phyloP scores from a whole-genome alignment of 208 protist species.

The Borovskyia barvae region DNA sequence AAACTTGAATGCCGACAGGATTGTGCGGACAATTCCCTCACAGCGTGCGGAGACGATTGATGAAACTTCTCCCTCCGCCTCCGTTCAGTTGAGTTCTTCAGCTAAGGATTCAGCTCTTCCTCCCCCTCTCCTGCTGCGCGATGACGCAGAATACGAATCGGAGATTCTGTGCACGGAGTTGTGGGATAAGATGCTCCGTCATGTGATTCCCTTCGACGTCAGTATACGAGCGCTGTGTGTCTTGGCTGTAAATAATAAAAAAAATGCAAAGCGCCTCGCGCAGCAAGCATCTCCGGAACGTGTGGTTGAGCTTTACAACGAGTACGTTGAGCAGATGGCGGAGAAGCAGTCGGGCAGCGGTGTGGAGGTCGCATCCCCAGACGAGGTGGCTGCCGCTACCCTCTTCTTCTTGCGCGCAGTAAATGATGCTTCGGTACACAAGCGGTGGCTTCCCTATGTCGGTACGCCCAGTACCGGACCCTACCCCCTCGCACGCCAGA shows the following conservation, averaged over 20 bases:
- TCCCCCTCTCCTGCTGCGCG: conserved; percentile 4
- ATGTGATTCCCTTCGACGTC: conserved; percentile 82
- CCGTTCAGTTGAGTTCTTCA: background rate
- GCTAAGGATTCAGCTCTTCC: background rate
- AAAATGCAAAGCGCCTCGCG: conserved; percentile 50
- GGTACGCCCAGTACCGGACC: conserved; percentile 20
- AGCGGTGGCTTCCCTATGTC: conserved; percentile 29
- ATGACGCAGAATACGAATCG: conserved; percentile 50
- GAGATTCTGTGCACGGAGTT: conserved; percentile 48
- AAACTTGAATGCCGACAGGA: conserved; percentile 40
- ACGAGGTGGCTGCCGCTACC: conserved; percentile 61
- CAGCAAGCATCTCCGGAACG: conserved; percentile 22
- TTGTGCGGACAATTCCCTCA: conserved; percentile 18
- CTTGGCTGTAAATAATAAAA: conserved; percentile 43
- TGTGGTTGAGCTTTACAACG: conserved; percentile 46
- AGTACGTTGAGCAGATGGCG: conserved; percentile 30
- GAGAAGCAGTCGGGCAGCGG: background rate
- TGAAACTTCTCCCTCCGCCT: background rate
- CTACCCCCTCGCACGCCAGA: conserved; percentile 34
- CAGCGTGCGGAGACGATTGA: background rate
- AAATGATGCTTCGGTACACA: conserved; percentile 44
- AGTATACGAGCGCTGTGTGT: conserved; percentile 67
- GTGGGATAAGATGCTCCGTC: conserved; percentile 67
- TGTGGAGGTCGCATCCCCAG: conserved; percentile 20
- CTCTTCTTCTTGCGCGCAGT: conserved; percentile 54